Base-by-base conservation (phyloP, 257 asterid species). In the Nemophila menziesii region DNA sequence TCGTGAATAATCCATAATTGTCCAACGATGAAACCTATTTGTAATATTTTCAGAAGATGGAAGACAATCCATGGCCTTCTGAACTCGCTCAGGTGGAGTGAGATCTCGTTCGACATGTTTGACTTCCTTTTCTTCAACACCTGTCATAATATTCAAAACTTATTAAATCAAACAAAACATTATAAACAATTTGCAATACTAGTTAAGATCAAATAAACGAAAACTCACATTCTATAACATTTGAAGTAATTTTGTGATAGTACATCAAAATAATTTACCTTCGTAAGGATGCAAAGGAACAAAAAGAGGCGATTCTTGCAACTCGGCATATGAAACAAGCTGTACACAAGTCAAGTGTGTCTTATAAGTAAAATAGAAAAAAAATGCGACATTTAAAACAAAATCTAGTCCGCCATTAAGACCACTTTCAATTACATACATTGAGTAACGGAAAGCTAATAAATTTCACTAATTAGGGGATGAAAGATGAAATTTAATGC, bases 291-390 rank as follows among this genome's bases (percentile, higher is more conserved):
- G 92, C 51, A 62, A 29, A 34, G 97, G 97, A 58, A 69, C 89
- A 60, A 64, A 82, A 6, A 82, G 82, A 12, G 97, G 97, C 9
- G 73, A 22, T 48, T 86, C 97, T 63, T 72, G 69, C 47, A 86
- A 47, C 51, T 86, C 87, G 2, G 79, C 87, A 66, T 49, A 72
- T 43, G 94, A 72, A 47, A 86, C 87, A 14, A 79, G 87, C 97
- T 86, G 85, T 79, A 55, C n/a, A n/a, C n/a, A n/a, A n/a, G n/a
- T n/a, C n/a, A n/a, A n/a, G n/a, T n/a, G n/a, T n/a, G n/a, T n/a
- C n/a, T n/a, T n/a, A n/a, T n/a, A n/a, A n/a, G n/a, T n/a, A n/a
- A n/a, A n/a, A n/a, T n/a, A n/a, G n/a, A n/a, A n/a, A n/a, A n/a
- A n/a, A n/a, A n/a, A n/a, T n/a, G n/a, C n/a, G n/a, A n/a, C n/a